Conservation (phyloP, 148 eudicot genomes). For the Nepenthes gracilis region DNA sequence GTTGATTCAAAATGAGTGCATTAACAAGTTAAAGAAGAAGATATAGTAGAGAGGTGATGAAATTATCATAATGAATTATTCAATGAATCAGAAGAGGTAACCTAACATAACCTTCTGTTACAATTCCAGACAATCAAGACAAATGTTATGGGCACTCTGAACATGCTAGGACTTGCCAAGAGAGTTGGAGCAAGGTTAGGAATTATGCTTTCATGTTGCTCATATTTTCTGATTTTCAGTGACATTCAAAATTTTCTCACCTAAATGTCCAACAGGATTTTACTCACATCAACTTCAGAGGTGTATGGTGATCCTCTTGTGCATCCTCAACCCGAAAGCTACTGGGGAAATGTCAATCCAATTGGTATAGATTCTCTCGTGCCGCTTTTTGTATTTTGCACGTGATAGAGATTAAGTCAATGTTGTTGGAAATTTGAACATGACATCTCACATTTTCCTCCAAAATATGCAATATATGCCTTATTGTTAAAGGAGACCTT, state of each 20-base stretch:
- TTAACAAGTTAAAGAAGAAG: no score
- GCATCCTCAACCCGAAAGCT: slow-evolving; percentile 81
- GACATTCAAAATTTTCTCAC: slow-evolving; percentile 5
- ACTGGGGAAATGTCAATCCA: slow-evolving; percentile 99
- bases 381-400: not conserved
- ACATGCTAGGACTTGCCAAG: slow-evolving; percentile 98
- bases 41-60: no score
- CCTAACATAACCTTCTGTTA: slow-evolving; percentile 1
- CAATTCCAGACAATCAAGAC: slow-evolving; percentile 83
- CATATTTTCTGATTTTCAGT: not conserved
- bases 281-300: slow-evolving; percentile 88
- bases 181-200: slow-evolving; percentile 93
- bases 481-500: not conserved
- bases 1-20: no score
- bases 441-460: no score
- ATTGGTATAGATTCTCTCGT: slow-evolving; percentile 39
- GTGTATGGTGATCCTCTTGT: slow-evolving; percentile 93
- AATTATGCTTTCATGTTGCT: not conserved
- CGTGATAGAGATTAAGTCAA: not conserved
- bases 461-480: not conserved
- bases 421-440: no score
- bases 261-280: slow-evolving; percentile 36
- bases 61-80: no score
- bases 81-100: not conserved
- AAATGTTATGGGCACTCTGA: slow-evolving; percentile 92